A percentile compares a stretch with the other conserved stretches of the same genome.
Conservation (phyloP, 2,329 filamentous ascomycete genomes). For the Colletotrichum sp. region DNA sequence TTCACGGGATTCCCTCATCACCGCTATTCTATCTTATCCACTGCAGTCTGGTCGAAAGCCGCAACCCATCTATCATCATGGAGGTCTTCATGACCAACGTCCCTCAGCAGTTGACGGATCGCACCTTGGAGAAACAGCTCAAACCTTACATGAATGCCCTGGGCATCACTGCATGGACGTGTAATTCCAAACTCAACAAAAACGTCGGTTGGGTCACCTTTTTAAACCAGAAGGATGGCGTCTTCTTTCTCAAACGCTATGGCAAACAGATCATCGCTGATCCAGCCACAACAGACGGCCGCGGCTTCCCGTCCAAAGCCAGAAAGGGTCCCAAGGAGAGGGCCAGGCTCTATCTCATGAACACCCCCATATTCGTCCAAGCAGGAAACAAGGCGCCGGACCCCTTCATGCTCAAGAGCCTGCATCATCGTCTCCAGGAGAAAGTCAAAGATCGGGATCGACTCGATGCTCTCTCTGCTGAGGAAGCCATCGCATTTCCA, state of each 20-base stretch:
- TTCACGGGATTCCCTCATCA: not conserved
- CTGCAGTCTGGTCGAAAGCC: not conserved
- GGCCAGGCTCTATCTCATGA: conserved; percentile 35
- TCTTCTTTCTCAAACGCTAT: conserved; percentile 45
- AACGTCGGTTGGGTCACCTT: conserved; percentile 48
- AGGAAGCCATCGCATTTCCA: conserved; percentile 24
- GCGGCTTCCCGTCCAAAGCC: not conserved
- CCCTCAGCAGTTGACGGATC: conserved; percentile 43
- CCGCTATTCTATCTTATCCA: not conserved
- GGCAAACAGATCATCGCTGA: conserved; percentile 29
- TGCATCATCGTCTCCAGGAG: conserved; percentile 36
- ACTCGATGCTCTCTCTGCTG: conserved; percentile 7
- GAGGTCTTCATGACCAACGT: conserved; percentile 52
- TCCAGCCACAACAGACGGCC: not conserved
- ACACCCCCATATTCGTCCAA: conserved; percentile 30
- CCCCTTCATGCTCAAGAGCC: conserved; percentile 36
- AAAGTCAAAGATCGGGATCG: conserved; percentile 26
- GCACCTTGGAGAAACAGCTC: conserved; percentile 43
- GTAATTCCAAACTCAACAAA: conserved; percentile 44
- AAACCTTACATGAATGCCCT: conserved; percentile 43
- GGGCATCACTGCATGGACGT: conserved; percentile 46
- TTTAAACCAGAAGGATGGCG: conserved; percentile 40
- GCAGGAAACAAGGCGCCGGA: conserved; percentile 41
- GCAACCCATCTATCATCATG: conserved; percentile 35
- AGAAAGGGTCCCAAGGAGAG: conserved; percentile 20